Conservation (phyloP, 371 early-diverging fungal genomes). For the Mortierella sp. region DNA sequence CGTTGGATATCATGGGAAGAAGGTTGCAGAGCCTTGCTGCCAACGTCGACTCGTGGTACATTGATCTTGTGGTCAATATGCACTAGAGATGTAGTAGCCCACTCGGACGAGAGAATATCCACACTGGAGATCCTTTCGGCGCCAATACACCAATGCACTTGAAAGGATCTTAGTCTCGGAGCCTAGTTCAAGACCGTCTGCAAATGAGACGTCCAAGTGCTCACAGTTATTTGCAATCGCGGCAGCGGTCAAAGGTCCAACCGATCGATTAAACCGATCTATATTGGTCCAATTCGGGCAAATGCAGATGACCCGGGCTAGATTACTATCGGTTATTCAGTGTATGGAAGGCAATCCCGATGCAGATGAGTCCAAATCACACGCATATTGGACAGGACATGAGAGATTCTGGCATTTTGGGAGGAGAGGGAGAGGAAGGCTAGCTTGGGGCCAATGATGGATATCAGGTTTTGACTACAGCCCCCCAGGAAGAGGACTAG, state of each 20-base stretch:
- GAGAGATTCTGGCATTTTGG: neutral
- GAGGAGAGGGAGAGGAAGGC: neutral
- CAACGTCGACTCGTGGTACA: too few relatives aligned
- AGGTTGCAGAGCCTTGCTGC: too few relatives aligned
- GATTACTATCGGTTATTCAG: too few relatives aligned
- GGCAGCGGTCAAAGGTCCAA: neutral
- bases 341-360: too few relatives aligned
- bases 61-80: too few relatives aligned
- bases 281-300: neutral
- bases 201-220: neutral
- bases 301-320: neutral
- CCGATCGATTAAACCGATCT: neutral
- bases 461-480: neutral
- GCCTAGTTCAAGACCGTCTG: neutral
- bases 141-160: too few relatives aligned
- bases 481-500: neutral
- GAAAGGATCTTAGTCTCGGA: neutral
- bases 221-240: neutral
- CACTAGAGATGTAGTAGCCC: neutral
- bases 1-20: too few relatives aligned
- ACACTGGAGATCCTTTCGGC: too few relatives aligned
- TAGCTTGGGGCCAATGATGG: neutral
- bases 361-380: neutral
- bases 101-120: too few relatives aligned
- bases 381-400: neutral